These are phyloP conservation scores for Penicillium sp. DNA, from an alignment of 2,329 filamentous ascomycete species.

Conservation along the genomic window DNA sequence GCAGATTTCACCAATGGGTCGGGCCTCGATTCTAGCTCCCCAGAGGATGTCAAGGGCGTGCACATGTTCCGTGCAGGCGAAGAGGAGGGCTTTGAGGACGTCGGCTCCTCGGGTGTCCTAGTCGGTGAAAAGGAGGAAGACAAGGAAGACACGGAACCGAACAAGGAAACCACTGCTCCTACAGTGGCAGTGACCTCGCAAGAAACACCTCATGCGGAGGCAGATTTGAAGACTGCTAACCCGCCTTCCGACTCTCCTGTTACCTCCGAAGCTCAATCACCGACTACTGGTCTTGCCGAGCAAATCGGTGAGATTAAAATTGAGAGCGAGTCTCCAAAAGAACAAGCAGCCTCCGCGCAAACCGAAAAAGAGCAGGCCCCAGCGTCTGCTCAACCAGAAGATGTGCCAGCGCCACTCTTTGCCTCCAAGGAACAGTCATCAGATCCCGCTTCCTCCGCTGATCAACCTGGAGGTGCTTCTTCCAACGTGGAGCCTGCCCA, in stretches of 20 bases:
- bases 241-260: conserved; percentile 18
- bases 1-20: conserved; percentile 45
- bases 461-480: conserved; percentile 18
- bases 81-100: conserved; percentile 92
- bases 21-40: conserved; percentile 47
- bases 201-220: conserved; percentile 1
- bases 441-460: conserved; percentile 17
- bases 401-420: conserved; percentile 67
- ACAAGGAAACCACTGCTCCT: neutral
- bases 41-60: conserved; percentile 66
- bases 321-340: conserved; percentile 33
- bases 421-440: conserved; percentile 41
- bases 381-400: conserved; percentile 60
- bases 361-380: conserved; percentile 12
- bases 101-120: conserved; percentile 66
- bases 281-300: conserved; percentile 55
- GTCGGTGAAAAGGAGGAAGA: conserved; percentile 68
- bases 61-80: conserved; percentile 80
- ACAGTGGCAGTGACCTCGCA: neutral
- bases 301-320: conserved; percentile 58
- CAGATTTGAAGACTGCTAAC: conserved; percentile 6
- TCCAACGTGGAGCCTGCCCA: conserved; percentile 13
- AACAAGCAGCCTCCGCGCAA: conserved; percentile 6
- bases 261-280: conserved; percentile 43
- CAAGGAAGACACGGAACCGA: conserved; percentile 27